Evolutionary conservation across 306 rosid genomes (phyloP).

Genomic region (Calophaca sinica): DNA sequence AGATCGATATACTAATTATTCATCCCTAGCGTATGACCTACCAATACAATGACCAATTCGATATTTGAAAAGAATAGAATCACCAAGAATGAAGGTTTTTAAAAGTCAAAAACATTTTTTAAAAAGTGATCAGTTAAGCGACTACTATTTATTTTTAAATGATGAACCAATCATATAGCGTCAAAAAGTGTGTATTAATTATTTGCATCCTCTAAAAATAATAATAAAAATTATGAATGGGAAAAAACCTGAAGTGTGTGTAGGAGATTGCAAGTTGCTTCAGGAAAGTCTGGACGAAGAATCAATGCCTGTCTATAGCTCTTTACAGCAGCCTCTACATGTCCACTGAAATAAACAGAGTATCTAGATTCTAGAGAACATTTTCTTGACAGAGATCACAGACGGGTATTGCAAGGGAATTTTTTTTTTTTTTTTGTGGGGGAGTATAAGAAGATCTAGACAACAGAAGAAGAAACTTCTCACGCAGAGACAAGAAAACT

Average conservation of each 20-base stretch:
- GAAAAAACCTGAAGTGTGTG: slow-evolving; percentile 91
- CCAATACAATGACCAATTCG: slow-evolving; percentile 25
- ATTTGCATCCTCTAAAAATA: neutral
- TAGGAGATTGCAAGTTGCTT: slow-evolving; percentile 97
- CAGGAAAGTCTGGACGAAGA: slow-evolving; percentile 93
- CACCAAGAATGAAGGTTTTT: slow-evolving; percentile 46
- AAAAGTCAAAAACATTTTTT: neutral
- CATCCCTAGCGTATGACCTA: slow-evolving; percentile 42
- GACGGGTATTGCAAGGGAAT: slow-evolving; percentile 31
- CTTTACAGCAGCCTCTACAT: slow-evolving; percentile 87
- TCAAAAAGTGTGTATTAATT: slow-evolving; percentile 16
- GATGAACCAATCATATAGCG: neutral
- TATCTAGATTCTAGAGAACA: slow-evolving; percentile 19
- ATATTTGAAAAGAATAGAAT: neutral
- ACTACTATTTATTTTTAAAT: neutral
- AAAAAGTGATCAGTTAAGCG: neutral
- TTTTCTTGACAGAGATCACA: neutral
- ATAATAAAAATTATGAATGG: neutral
- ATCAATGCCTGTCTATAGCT: slow-evolving; percentile 85
- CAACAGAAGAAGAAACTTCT: neutral
- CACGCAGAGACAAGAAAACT: neutral
- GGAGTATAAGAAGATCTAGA: neutral
- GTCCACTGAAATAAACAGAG: slow-evolving; percentile 72
- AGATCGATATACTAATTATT: slow-evolving; percentile 33
- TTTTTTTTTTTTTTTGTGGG: too few species aligned